Conservation (phyloP, 208 protist genomes). For the Trypanosoma avium region DNA sequence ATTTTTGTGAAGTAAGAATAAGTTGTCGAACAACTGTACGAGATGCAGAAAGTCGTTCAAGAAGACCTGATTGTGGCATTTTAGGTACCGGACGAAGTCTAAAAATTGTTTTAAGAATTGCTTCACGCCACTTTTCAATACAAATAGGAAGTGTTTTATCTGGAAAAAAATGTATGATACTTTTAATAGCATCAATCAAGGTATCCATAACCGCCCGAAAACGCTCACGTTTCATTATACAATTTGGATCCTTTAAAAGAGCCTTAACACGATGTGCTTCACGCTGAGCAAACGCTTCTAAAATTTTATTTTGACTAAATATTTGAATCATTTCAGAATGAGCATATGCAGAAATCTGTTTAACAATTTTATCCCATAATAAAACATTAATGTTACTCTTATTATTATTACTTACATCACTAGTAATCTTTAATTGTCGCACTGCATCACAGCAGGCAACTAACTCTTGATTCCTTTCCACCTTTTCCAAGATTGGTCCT, state of each 20-base stretch:
- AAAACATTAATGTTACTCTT: background rate
- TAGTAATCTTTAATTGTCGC: slow-evolving; percentile 34
- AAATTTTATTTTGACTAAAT: slow-evolving; percentile 15
- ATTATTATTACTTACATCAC: slow-evolving; percentile 10
- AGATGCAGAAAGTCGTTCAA: slow-evolving; percentile 24
- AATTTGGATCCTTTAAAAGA: slow-evolving; percentile 6
- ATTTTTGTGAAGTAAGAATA: slow-evolving; percentile 31
- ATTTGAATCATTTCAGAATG: slow-evolving; percentile 15
- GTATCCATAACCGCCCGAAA: slow-evolving; percentile 23
- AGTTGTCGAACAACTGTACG: slow-evolving; percentile 30
- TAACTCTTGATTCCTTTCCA: slow-evolving; percentile 32
- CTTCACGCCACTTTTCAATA: slow-evolving; percentile 33
- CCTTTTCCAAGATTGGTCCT: slow-evolving; percentile 22
- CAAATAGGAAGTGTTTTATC: slow-evolving; percentile 50
- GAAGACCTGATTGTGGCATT: slow-evolving; percentile 14
- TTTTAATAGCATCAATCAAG: slow-evolving; percentile 21
- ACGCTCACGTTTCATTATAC: slow-evolving; percentile 10
- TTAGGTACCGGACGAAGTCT: slow-evolving; percentile 13
- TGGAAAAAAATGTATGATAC: slow-evolving; percentile 49
- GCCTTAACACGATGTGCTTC: slow-evolving; percentile 13
- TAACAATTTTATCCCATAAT: slow-evolving; percentile 12
- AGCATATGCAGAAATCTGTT: slow-evolving; percentile 18
- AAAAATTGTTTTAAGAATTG: slow-evolving; percentile 30
- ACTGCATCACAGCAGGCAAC: slow-evolving; percentile 41
- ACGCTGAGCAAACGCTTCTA: slow-evolving; percentile 26